These are phyloP conservation scores for Podila epicladia DNA, from an alignment of 192 early-diverging fungal species.

Conservation along the genomic window DNA sequence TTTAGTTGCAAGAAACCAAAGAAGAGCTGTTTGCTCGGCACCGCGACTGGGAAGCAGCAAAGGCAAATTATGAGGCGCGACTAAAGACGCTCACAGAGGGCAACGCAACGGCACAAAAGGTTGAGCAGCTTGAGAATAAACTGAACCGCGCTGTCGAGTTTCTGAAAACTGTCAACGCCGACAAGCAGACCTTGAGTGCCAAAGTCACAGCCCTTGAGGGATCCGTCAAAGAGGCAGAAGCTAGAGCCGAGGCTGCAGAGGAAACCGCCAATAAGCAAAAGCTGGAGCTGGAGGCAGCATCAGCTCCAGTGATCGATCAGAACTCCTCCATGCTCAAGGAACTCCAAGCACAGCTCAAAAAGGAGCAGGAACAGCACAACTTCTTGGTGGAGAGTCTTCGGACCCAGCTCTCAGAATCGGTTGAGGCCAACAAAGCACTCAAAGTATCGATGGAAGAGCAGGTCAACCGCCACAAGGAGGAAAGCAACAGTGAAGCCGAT, in stretches of 20 bases:
- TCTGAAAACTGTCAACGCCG: conserved; percentile 22
- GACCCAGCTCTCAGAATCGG: conserved; percentile 6
- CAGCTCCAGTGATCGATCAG: neutral
- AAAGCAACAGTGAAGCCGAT: conserved; percentile 16
- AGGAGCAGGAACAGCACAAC: conserved; percentile 47
- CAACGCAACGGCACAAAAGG: conserved; percentile 36
- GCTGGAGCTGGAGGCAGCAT: neutral
- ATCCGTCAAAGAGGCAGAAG: conserved; percentile 5
- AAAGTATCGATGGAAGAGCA: conserved; percentile 18
- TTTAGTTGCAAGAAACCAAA: conserved; percentile 24
- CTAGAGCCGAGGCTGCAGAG: conserved; percentile 6
- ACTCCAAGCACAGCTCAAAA: conserved; percentile 22
- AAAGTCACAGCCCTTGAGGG: conserved; percentile 12
- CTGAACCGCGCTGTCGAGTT: conserved; percentile 24
- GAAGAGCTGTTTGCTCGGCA: conserved; percentile 26
- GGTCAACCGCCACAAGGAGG: neutral
- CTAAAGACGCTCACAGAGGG: conserved; percentile 33
- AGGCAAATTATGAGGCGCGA: conserved; percentile 33
- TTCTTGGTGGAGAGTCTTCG: conserved; percentile 44
- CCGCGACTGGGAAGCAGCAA: conserved; percentile 44
- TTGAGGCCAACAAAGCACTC: conserved; percentile 18
- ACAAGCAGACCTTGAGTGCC: conserved; percentile 25
- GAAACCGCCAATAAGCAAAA: neutral
- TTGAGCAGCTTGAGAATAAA: conserved; percentile 33
- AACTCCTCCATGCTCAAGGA: neutral